Conservation (phyloP, 257 asterid species). For the Nyctanthes arbortristis region DNA sequence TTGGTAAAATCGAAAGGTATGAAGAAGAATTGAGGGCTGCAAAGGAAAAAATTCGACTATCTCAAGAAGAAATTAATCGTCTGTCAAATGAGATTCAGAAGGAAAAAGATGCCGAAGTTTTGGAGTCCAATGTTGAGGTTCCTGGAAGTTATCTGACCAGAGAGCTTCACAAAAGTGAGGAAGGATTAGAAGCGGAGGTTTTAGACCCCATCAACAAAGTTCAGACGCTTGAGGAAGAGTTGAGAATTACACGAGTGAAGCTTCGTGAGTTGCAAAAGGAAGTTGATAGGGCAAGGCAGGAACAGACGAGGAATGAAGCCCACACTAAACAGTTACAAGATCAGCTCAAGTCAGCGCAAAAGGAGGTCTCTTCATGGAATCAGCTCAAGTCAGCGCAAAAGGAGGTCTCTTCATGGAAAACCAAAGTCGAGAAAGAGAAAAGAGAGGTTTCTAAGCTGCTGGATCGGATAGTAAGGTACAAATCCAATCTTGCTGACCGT, state of each 20-base stretch:
- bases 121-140: background rate
- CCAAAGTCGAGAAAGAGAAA: constrained; percentile 61
- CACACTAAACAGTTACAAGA: constrained; percentile 44
- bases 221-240: constrained; percentile 49
- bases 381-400: constrained; percentile 55
- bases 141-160: constrained; percentile 13
- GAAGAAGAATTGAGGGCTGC: constrained; percentile 67
- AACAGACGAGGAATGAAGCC: constrained; percentile 44
- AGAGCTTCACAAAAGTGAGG: constrained; percentile 29
- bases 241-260: constrained; percentile 43
- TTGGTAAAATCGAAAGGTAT: constrained; percentile 41
- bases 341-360: constrained; percentile 60
- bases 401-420: constrained; percentile 58
- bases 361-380: constrained; percentile 60
- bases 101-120: constrained; percentile 11
- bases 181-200: constrained; percentile 31
- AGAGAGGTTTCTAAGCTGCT: constrained; percentile 65
- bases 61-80: constrained; percentile 58
- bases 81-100: constrained; percentile 55
- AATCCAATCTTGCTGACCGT: constrained; percentile 67
- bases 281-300: constrained; percentile 43
- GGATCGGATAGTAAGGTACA: constrained; percentile 71
- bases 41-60: constrained; percentile 46
- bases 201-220: constrained; percentile 33
- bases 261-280: constrained; percentile 56